Evolutionary conservation across 2,329 filamentous ascomycete genomes (phyloP).

Genomic region (Sclerotinia glacialis): DNA sequence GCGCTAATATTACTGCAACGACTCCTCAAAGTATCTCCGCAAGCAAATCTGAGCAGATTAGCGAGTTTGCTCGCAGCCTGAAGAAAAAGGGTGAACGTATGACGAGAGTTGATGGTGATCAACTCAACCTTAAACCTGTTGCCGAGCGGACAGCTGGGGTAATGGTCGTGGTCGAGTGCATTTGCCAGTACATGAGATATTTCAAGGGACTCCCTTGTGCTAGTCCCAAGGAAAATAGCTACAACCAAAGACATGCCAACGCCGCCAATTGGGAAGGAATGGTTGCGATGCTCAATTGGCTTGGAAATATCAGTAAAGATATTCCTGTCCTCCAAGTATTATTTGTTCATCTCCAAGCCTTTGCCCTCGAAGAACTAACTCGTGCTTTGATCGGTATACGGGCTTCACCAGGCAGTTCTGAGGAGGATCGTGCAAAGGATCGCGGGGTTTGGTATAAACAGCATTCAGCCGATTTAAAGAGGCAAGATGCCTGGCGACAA

Average conservation of each 20-base stretch:
- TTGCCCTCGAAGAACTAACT: constrained; percentile 12
- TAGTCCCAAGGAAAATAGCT: constrained; percentile 38
- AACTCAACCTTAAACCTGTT: constrained; percentile 21
- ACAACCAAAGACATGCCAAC: neutral
- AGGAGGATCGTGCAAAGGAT: constrained; percentile 15
- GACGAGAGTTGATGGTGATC: constrained; percentile 28
- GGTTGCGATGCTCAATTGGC: constrained; percentile 2
- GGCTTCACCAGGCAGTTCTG: constrained; percentile 2
- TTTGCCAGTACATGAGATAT: constrained; percentile 36
- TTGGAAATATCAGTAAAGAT: constrained; percentile 7
- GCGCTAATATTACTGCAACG: constrained; percentile 33
- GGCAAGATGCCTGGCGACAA: constrained; percentile 15
- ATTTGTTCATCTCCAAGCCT: constrained; percentile 18
- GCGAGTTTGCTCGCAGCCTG: constrained; percentile 29
- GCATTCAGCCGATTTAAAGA: neutral
- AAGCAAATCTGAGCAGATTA: constrained; percentile 18
- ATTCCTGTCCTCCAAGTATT: constrained; percentile 14
- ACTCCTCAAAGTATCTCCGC: constrained; percentile 36
- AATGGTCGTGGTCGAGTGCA: constrained; percentile 34
- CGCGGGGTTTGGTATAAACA: constrained; percentile 1
- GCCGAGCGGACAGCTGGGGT: constrained; percentile 33
- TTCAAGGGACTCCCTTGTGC: constrained; percentile 26
- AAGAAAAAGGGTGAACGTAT: constrained; percentile 39
- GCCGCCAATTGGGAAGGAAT: constrained; percentile 42
- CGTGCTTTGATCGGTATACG: neutral